Evolutionary conservation across 2,329 filamentous ascomycete genomes (phyloP), one percentile per base, ranked within the genome.

Genomic region (Penicillium olsonii): DNA sequence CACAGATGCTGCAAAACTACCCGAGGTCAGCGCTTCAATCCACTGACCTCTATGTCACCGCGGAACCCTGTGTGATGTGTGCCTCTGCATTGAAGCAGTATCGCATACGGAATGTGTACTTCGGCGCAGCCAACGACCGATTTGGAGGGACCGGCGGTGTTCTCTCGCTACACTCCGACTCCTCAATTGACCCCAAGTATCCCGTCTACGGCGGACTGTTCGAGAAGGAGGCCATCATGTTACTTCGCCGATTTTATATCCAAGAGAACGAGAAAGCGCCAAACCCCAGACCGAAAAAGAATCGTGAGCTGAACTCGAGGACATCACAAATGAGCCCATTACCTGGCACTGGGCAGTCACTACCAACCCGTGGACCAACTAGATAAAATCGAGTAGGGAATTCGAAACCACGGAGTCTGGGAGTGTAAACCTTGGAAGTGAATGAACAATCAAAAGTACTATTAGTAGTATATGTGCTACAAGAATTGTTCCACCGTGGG

Each of bases 51-150:
- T 99, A 99, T 71, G 94, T 99, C 41, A 99, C 94, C 0, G 92
- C 99, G 45, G 95, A 99, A 73, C 94, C 94, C 4, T 99, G 94
- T 70, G 90, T 99, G 75, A 99, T 99, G 94, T 99, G 94, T 68
- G 94, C 94, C 11, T 95, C 91, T 6, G 84, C 95, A 45, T 80
- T 99, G 42, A 84, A 91, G 43, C 95, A 99, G 71, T 87, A 95
- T 57, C 83, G 85, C 12, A 91, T 99, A 70, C 84, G 87, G 54
- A 87, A 87, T 59, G 94, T 99, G 26, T 97, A 92, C 71, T 99
- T 94, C 70, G 95, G 94, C 4, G 95, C 92, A 52, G 84, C 88
- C 62, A 99, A 99, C 69, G 94, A 99, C 75, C 89, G 95, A 50
- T 99, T 99, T 74, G 94, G 94, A 7, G 94, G 95, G 26, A 96